Conservation (phyloP, 75 land plant genomes). For the Gnetum montanum region DNA sequence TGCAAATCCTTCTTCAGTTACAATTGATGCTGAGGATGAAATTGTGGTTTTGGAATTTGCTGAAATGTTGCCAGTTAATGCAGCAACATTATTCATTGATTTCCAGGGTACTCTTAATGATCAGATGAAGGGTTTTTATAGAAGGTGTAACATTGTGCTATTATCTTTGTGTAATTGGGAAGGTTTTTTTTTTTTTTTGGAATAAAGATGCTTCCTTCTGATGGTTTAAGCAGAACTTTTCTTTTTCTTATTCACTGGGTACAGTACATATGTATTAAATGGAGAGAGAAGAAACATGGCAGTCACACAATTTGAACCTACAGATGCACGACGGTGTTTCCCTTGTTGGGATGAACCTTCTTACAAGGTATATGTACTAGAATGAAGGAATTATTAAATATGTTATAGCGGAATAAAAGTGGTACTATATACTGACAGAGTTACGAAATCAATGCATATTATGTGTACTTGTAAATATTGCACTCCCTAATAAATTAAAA, state of each 20-base stretch:
- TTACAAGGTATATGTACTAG: conserved; percentile 82
- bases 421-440: not conserved
- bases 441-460: not conserved
- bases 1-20: conserved; percentile 35
- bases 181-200: not conserved
- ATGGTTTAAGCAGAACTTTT: no score
- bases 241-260: conserved; percentile 1
- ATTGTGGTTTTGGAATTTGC: conserved; percentile 62
- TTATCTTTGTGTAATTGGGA: not conserved
- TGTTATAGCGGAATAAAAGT: no score
- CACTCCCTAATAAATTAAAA: not conserved
- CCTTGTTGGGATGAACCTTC: conserved; percentile 99
- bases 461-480: not conserved
- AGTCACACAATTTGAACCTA: conserved; percentile 94
- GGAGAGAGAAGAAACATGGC: conserved; percentile 93
- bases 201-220: not conserved
- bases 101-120: conserved; percentile 86
- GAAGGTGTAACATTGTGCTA: conserved; percentile 58
- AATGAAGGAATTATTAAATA: not conserved
- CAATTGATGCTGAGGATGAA: conserved; percentile 52
- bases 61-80: conserved; percentile 46
- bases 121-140: conserved; percentile 90
- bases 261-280: conserved; percentile 52
- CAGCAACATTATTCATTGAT: conserved; percentile 49
- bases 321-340: conserved; percentile 95